Base-by-base conservation (phyloP, 257 asterid genomes). In the Cordia subcordata region DNA sequence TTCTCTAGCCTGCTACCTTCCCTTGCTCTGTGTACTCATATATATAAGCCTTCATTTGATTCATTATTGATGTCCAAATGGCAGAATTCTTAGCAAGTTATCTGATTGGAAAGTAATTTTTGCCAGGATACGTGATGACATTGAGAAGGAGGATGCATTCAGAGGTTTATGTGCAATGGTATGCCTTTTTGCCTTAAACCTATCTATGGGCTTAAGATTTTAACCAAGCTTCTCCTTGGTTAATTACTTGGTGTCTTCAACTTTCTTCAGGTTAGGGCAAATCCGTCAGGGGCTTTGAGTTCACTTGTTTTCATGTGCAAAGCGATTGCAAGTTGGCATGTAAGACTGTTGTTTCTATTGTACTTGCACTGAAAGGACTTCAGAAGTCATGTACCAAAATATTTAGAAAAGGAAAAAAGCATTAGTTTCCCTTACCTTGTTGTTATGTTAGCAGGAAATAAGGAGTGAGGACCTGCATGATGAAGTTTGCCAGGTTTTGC, bases 281-380 rank as follows among this genome's bases (percentile, higher is more conserved):
- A 92, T 77, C 98, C 98, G 55, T 58, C 95, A 3, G 96, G 95
- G 65, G 96, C 94, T 71, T 71, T 90, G 69, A 85, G 68, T 76
- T 87, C 93, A 47, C 87, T 93, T 11, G 87, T 73, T 71, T 85
- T 74, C 80, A 69, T 93, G 80, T 82, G 90, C 78, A 78, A 73
- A 79, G 97, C 99, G 55, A 79, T 93, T 68, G 95, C 97, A 54
- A 92, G 99, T 82, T 93, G 99, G 99, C 90, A 93, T 71, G 97
- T 87, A 78, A 85, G 94, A 9, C 4, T 42, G 16, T 49, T 60
- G 45, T 35, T 53, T 17, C 64, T 8, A 13, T 53, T 10, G 14
- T 11, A 21, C 21, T 13, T 33, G 15, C 54, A 49, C 27, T 22
- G 35, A 27, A 27, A 27, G 6, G 6, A 27, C 35, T 6, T 27